Base-by-base conservation (phyloP, 176 grass and related monocot species). In the Oryza glaberrima region DNA sequence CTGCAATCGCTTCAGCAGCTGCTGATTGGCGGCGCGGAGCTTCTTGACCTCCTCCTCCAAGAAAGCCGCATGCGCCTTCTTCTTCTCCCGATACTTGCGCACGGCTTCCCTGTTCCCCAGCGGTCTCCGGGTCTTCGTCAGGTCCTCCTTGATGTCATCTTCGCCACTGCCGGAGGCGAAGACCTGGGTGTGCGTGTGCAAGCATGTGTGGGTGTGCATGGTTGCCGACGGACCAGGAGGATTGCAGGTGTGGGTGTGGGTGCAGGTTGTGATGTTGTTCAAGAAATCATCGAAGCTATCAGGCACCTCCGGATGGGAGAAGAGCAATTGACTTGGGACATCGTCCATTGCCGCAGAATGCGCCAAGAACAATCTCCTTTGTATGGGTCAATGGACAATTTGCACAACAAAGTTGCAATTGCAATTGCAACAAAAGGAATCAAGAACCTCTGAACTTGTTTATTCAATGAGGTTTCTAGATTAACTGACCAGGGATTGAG, bases 11-110 rank as follows among this genome's bases (percentile, higher is more conserved):
- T 64, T 82, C 65, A 85, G 69, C 15, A 99, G 84, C 75, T 94
- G 94, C 63, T 96, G 81, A 75, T 99, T 99, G 43, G 82, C 23
- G 15, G 88, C 79, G 9, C 94, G 87, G 22, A 99, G 91, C 65
- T 92, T 85, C 81, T 77, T 89, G 40, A 94, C 86, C 82, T 99
- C 97, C 43, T 99, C 90, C 92, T 96, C 97, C 48, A 99, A 63
- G 13, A 88, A 96, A 4, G 97, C 86, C 3, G 90, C 89, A 65
- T 96, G 97, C 4, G 97, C 97, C 81, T 96, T 99, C 88, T 96
- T 99, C 94, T 96, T 99, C 86, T 99, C 88, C 67, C 94, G 63
- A 76, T 99, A 99, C 90, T 96, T 99, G 67, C 94, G 90, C 85
- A 99, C 97, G 0, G 97, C 97, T 49, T 96, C 97, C 68, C 86